Conservation (phyloP, 805 yeast species). For the Starmerella vitae region DNA sequence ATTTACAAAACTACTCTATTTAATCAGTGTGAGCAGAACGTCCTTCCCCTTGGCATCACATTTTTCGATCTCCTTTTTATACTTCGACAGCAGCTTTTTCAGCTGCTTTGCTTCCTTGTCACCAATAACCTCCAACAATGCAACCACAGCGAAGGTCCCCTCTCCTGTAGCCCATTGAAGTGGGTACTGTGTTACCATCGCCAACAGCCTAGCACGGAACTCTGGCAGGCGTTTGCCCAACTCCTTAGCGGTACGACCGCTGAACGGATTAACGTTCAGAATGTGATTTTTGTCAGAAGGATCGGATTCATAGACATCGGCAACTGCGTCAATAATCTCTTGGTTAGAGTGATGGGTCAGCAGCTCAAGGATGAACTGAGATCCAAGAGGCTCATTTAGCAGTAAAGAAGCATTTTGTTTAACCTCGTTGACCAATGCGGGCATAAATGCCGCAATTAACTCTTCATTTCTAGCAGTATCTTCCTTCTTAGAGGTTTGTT, state of each 20-base stretch:
- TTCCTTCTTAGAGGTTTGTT: conserved; percentile 73
- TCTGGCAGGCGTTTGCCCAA: conserved; percentile 29
- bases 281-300: conserved; percentile 54
- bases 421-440: conserved; percentile 46
- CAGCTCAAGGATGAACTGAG: conserved; percentile 71
- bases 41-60: conserved; percentile 27
- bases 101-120: conserved; percentile 29
- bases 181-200: conserved; percentile 42
- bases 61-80: conserved; percentile 19
- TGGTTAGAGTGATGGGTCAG: conserved; percentile 36
- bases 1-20: not conserved
- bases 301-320: conserved; percentile 46
- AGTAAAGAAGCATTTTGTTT: conserved; percentile 38
- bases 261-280: conserved; percentile 26
- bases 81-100: conserved; percentile 38
- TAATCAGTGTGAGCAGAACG: conserved; percentile 23
- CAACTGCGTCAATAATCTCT: conserved; percentile 35
- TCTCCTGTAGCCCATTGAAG: conserved; percentile 55
- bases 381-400: conserved; percentile 44
- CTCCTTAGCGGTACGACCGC: conserved; percentile 19
- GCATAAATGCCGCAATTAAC: conserved; percentile 49
- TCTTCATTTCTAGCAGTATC: conserved; percentile 62
- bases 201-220: conserved; percentile 35
- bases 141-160: conserved; percentile 71
- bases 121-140: conserved; percentile 36